These are phyloP conservation scores for Physocladia obscura DNA, from an alignment of 192 early-diverging fungal genomes.

Conservation along the genomic window DNA sequence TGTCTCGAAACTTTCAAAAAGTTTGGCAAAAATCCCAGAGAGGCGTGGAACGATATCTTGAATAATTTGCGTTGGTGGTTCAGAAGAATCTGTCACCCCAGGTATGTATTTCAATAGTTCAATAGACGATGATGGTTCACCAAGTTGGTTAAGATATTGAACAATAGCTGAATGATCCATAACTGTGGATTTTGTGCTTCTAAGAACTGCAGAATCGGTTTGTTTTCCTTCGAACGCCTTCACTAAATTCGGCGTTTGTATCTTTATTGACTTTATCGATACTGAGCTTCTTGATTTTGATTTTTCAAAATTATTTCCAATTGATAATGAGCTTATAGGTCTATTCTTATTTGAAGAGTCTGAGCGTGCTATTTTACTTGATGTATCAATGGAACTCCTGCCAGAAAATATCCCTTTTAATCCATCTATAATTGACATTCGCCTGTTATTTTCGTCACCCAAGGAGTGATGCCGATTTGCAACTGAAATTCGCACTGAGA, in stretches of 20 bases:
- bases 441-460: neutral
- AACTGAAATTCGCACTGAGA: neutral
- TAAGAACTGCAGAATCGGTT: neutral
- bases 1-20: conserved; percentile 6
- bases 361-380: too few species aligned
- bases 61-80: neutral
- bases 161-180: conserved; percentile 1
- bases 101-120: conserved; percentile 19
- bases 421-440: neutral
- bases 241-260: too few species aligned
- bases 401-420: neutral
- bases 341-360: neutral
- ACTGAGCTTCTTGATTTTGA: too few species aligned
- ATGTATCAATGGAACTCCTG: neutral
- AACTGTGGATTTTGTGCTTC: conserved; percentile 1
- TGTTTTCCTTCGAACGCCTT: neutral
- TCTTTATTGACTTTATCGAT: too few species aligned
- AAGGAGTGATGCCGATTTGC: too few species aligned
- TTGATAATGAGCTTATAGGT: too few species aligned
- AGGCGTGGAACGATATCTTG: conserved; percentile 18
- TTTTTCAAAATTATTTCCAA: too few species aligned
- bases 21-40: neutral
- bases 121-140: conserved; percentile 20
- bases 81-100: neutral
- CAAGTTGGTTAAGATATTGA: neutral